Base-by-base conservation (phyloP, 2,329 filamentous ascomycete species). In the Sporothrix brasiliensis region DNA sequence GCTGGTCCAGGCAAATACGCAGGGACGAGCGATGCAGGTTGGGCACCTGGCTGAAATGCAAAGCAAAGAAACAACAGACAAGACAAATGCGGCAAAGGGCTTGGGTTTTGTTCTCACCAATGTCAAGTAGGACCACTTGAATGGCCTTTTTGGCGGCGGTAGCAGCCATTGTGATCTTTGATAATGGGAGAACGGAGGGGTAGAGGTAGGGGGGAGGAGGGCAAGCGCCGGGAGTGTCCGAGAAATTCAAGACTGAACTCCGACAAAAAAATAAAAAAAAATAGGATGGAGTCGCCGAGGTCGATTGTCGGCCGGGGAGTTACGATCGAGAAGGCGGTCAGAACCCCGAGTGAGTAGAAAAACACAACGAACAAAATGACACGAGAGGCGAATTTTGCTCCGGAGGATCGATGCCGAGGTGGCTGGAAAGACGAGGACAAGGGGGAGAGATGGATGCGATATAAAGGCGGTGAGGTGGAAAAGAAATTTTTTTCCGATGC, bases 51-150 rank as follows among this genome's bases (percentile, higher is more conserved):
- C 11, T n/a, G 19, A 9, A 9, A 60, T 47, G 47, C 49, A 52
- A 30, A 52, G 21, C 13, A 58, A 39, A 44, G 41, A 44, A 54
- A 58, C 49, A 54, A 69, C 52, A 49, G 21, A 44, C 49, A 49
- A 41, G 41, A 41, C 34, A 34, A 49, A 30, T 13, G 44, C 63
- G 56, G 44, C 56, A 11, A 52, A 24, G 49, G 30, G 52, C 9
- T n/a, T 49, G 30, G 30, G 24, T 9, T n/a, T 4, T 19, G 4
- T 69, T 68, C 75, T 82, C 82, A 88, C 86, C 86, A 77, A 88
- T 88, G 78, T 88, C 86, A 74, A 88, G 83, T 75, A 88, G 78
- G 75, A 87, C 80, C 49, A 84, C 82, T 76, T 83, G 83, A 68
- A 83, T 74, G 70, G 78, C 75, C 70, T 74, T 76, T 75, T 73